Percentiles rank a stretch among this genome's conserved stretches.
Conservation (phyloP, 2,329 filamentous ascomycete genomes). For the Fusarium duplospermum region DNA sequence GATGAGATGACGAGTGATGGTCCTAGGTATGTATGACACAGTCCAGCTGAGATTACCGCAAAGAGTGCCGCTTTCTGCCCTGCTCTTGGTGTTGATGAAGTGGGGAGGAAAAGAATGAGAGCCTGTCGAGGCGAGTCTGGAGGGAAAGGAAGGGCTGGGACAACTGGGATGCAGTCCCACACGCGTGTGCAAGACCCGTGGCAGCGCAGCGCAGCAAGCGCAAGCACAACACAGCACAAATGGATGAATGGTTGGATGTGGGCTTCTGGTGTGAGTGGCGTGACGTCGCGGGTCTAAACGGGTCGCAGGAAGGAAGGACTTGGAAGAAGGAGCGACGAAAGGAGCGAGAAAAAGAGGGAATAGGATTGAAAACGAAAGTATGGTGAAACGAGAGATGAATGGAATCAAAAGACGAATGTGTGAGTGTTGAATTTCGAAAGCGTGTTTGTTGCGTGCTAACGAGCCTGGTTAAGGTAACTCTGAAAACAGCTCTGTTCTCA, state of each 20-base stretch:
- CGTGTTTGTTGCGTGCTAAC: background rate
- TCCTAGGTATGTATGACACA: slow-evolving; percentile 31
- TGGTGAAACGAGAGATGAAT: slow-evolving; percentile 7
- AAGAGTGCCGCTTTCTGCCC: slow-evolving; percentile 32
- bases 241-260: background rate
- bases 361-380: background rate
- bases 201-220: slow-evolving; percentile 25
- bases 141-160: slow-evolving; percentile 20
- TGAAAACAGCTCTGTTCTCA: slow-evolving; percentile 24
- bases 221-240: slow-evolving; percentile 14
- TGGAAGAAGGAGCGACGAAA: slow-evolving; percentile 7
- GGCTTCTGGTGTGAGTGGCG: slow-evolving; percentile 22
- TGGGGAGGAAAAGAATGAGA: slow-evolving; percentile 34
- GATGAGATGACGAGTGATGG: slow-evolving; percentile 24
- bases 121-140: slow-evolving; percentile 29
- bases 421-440: slow-evolving; percentile 15
- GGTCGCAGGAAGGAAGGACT: background rate
- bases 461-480: background rate
- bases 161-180: slow-evolving; percentile 37
- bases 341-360: background rate
- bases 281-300: slow-evolving; percentile 26
- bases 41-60: slow-evolving; percentile 39
- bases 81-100: slow-evolving; percentile 21
- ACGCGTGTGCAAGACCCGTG: slow-evolving; percentile 7
- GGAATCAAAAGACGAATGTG: background rate